Evolutionary conservation across 2,329 filamentous ascomycete genomes (phyloP).

Genomic region (Trichophyton simii): DNA sequence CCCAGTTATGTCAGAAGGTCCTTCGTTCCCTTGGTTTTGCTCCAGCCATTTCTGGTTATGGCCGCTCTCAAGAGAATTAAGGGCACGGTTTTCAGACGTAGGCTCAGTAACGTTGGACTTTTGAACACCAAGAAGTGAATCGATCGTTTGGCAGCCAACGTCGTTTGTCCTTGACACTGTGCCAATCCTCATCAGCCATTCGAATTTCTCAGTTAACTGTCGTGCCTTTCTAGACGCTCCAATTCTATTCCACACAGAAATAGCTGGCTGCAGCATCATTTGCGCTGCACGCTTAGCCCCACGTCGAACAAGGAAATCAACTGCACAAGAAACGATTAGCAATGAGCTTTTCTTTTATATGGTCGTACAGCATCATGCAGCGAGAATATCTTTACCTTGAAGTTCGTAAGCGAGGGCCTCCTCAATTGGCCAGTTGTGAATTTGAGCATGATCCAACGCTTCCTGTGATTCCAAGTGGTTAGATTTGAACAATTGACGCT

Average conservation of each 20-base stretch:
- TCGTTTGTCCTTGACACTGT: conserved; percentile 41
- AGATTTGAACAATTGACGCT: neutral
- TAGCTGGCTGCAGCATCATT: conserved; percentile 44
- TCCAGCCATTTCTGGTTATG: conserved; percentile 33
- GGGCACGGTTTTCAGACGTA: conserved; percentile 20
- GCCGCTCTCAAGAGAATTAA: conserved; percentile 27
- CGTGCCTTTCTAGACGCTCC: conserved; percentile 47
- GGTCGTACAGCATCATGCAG: too few relatives aligned
- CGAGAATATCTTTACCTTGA: conserved; percentile 33
- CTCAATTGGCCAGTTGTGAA: conserved; percentile 46
- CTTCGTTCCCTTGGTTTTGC: conserved; percentile 28
- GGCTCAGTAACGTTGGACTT: conserved; percentile 9
- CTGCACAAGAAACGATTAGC: conserved; percentile 33
- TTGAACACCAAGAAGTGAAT: conserved; percentile 34
- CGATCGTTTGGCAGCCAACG: conserved; percentile 44
- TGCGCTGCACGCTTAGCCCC: conserved; percentile 48
- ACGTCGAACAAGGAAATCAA: conserved; percentile 44
- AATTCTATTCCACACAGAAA: conserved; percentile 47
- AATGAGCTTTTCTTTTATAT: neutral
- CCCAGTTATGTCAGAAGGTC: conserved; percentile 30
- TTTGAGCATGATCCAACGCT: conserved; percentile 48
- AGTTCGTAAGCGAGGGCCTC: conserved; percentile 49
- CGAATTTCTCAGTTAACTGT: conserved; percentile 46
- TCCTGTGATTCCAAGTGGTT: conserved; percentile 24
- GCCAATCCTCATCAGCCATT: conserved; percentile 47